Evolutionary conservation across 78 protist species (phyloP).

Genomic region (Cavenderia fasciculata): DNA sequence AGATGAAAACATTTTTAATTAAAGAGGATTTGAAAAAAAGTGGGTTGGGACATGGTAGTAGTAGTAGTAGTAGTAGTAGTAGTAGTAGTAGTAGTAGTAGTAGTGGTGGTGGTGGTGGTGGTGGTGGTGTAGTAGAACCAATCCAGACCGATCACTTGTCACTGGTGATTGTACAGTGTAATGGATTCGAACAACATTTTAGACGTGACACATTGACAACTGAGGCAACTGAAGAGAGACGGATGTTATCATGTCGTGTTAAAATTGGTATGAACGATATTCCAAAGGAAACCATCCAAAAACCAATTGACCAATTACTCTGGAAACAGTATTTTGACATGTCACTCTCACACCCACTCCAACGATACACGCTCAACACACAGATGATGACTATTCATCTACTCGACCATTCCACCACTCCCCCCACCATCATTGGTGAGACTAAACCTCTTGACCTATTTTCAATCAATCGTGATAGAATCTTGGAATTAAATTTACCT

Average conservation of each 20-base stretch:
- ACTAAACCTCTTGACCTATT: slow-evolving; percentile 46
- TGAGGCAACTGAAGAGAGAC: no score
- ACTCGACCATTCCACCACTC: slow-evolving; percentile 3
- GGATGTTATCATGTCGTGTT: slow-evolving; percentile 28
- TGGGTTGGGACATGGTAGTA: no score
- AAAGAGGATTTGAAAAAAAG: no score
- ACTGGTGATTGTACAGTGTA: no score
- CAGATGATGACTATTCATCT: slow-evolving; percentile 29
- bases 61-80: no score
- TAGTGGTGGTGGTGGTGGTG: no score
- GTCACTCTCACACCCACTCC: slow-evolving; percentile 33
- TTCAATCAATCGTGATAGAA: slow-evolving; percentile 34
- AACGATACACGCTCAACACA: slow-evolving; percentile 28
- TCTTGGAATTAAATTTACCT: slow-evolving; percentile 4
- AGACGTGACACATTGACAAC: no score
- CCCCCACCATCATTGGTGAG: slow-evolving; percentile 26
- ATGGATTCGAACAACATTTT: no score
- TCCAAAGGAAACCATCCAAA: slow-evolving; percentile 10
- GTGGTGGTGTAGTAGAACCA: no score
- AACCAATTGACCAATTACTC: background rate
- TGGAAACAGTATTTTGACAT: slow-evolving; percentile 68
- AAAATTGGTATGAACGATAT: slow-evolving; percentile 17
- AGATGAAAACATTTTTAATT: no score
- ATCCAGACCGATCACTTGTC: no score
- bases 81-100: no score